Percentiles rank a stretch among this genome's conserved stretches.
These are phyloP conservation scores for Gaeumannomyces sp. DNA, from an alignment of 2,329 filamentous ascomycete species.

Conservation along the genomic window DNA sequence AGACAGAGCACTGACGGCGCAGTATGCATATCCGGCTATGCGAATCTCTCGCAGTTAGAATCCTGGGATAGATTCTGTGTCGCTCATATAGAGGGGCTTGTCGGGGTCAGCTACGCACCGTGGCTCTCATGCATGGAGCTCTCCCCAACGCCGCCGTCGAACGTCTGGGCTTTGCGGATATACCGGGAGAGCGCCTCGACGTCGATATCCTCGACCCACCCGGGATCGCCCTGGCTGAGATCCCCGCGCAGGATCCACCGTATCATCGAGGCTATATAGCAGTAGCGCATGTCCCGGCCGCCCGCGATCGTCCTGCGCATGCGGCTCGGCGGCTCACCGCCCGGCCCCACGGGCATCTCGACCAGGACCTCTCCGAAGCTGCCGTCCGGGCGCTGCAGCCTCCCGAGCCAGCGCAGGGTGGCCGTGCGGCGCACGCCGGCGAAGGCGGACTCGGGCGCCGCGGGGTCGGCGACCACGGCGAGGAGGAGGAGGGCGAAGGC, in stretches of 20 bases:
- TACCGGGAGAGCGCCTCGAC: conserved; percentile 63
- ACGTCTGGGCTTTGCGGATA: conserved; percentile 59
- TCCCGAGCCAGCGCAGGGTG: conserved; percentile 67
- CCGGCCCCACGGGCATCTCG: conserved; percentile 33
- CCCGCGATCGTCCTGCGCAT: conserved; percentile 54
- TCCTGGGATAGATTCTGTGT: not conserved
- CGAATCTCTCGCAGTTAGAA: not conserved
- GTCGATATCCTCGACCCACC: conserved; percentile 65
- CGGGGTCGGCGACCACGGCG: conserved; percentile 40
- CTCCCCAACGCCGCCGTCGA: conserved; percentile 80
- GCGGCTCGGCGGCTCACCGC: conserved; percentile 19
- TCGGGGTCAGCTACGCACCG: conserved; percentile 40
- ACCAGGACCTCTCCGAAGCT: conserved; percentile 83
- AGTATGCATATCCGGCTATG: conserved; percentile 83
- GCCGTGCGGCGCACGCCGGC: conserved; percentile 58
- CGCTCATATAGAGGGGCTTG: no score
- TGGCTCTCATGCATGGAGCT: conserved; percentile 76
- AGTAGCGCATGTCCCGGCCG: conserved; percentile 79
- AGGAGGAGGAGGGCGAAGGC: conserved; percentile 80
- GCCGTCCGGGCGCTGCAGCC: conserved; percentile 74
- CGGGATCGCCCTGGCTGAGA: conserved; percentile 40
- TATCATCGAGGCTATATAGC: conserved; percentile 75
- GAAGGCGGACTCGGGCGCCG: conserved; percentile 39
- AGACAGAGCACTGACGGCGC: conserved; percentile 70
- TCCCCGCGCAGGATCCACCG: conserved; percentile 73